Conservation (phyloP, 768 basidiomycete genomes). For the Bullera alba region DNA sequence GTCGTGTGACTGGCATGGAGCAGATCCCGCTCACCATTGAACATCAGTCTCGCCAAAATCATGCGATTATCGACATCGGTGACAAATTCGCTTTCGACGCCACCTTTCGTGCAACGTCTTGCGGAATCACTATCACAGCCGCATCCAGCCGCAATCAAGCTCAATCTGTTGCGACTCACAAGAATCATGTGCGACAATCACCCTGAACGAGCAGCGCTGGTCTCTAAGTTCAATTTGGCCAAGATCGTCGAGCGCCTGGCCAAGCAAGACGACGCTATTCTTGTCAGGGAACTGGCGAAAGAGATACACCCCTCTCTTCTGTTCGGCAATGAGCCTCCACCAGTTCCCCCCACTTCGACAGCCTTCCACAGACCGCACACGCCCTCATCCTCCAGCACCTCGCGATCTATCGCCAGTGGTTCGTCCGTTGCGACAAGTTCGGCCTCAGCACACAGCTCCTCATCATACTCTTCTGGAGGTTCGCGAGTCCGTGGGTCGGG, state of each 20-base stretch:
- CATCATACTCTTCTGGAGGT: too few relatives aligned
- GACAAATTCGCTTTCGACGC: constrained; percentile 68
- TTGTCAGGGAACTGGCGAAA: constrained; percentile 63
- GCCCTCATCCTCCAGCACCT: too few relatives aligned
- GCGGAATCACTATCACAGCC: constrained; percentile 66
- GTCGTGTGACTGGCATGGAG: constrained; percentile 1
- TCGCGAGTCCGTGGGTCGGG: too few relatives aligned
- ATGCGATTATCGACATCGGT: constrained; percentile 68
- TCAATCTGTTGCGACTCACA: constrained; percentile 80
- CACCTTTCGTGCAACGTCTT: constrained; percentile 79
- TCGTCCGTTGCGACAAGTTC: too few relatives aligned
- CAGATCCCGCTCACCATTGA: neutral
- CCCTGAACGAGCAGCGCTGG: constrained; percentile 72
- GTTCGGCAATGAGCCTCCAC: constrained; percentile 14
- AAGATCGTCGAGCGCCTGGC: constrained; percentile 75
- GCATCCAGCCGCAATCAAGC: constrained; percentile 78
- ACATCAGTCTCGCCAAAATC: constrained; percentile 70
- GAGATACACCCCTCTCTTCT: constrained; percentile 38
- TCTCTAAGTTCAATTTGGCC: constrained; percentile 72
- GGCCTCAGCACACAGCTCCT: too few relatives aligned
- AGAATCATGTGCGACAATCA: constrained; percentile 81
- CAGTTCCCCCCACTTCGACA: too few relatives aligned
- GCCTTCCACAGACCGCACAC: too few relatives aligned
- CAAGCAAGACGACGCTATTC: constrained; percentile 77
- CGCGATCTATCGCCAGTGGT: too few relatives aligned